A percentile compares a stretch with the other conserved stretches of the same genome.
Evolutionary conservation across 257 asterid species (phyloP).

Genomic region (Handroanthus guayacan): DNA sequence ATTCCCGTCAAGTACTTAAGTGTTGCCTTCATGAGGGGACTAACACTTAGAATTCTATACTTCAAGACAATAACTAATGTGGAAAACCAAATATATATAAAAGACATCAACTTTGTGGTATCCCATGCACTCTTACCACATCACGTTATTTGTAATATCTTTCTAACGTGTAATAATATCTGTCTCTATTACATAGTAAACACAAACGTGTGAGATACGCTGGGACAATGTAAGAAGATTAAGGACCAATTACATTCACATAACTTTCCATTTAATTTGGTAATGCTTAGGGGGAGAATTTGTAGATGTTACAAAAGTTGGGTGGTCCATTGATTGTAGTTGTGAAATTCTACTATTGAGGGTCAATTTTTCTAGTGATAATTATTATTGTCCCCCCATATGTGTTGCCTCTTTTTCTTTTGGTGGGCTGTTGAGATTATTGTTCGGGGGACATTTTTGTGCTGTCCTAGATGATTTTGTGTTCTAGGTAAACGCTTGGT

Average conservation of each 20-base stretch:
- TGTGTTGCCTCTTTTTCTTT: constrained; percentile 51
- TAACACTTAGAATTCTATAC: constrained; percentile 50
- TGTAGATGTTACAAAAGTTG: constrained; percentile 39
- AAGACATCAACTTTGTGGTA: constrained; percentile 46
- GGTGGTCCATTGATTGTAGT: constrained; percentile 67
- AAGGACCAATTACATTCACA: no score
- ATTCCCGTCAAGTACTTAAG: constrained; percentile 80
- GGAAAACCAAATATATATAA: constrained; percentile 60
- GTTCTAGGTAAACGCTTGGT: constrained; percentile 21
- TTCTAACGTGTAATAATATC: no score
- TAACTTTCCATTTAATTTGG: no score
- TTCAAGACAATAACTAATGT: constrained; percentile 46
- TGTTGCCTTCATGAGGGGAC: constrained; percentile 63
- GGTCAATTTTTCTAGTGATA: constrained; percentile 48
- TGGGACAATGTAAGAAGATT: no score
- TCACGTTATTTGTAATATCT: no score
- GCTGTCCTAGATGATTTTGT: constrained; percentile 49
- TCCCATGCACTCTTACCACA: no score
- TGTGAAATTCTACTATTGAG: constrained; percentile 51
- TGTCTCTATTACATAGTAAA: no score
- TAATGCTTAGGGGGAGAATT: no score
- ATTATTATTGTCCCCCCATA: constrained; percentile 78
- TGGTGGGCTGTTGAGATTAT: constrained; percentile 52
- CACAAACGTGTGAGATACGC: no score
- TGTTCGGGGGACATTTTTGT: constrained; percentile 46